phyloP scores from a whole-genome alignment of 73 alveolate genomes.

The Breviolum minutum region DNA sequence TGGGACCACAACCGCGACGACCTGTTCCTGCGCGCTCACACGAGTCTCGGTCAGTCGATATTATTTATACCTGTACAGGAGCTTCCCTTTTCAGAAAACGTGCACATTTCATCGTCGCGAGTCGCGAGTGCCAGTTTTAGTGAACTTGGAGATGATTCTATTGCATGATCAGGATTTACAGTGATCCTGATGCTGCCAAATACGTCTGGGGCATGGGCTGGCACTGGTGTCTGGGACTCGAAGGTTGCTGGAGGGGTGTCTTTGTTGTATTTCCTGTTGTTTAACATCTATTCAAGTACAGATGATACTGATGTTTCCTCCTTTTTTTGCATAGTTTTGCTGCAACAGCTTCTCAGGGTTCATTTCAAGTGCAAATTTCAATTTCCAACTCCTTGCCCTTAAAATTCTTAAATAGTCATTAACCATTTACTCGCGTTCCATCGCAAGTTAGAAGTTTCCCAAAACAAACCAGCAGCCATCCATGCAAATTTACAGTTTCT shows the following conservation, averaged over 20 bases:
- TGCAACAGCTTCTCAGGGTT: background rate
- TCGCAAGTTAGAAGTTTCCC: background rate
- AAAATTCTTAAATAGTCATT: background rate
- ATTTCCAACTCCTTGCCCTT: background rate
- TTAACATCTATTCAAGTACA: too few relatives aligned
- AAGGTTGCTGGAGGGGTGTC: background rate
- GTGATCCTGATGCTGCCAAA: constrained; percentile 74
- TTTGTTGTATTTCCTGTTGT: background rate
- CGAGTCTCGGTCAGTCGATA: background rate
- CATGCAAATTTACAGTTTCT: background rate
- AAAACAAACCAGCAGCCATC: background rate
- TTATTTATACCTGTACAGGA: too few relatives aligned
- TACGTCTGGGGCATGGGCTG: constrained; percentile 93
- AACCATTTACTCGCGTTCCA: background rate
- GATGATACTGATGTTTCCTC: background rate
- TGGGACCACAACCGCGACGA: constrained; percentile 95
- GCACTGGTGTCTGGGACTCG: constrained; percentile 59
- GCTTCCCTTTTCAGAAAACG: too few relatives aligned
- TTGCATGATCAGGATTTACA: constrained; percentile 1
- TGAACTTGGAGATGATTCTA: too few relatives aligned
- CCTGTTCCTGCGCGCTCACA: constrained; percentile 71
- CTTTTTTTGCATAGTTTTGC: background rate
- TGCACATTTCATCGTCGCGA: too few relatives aligned
- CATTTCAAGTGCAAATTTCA: background rate
- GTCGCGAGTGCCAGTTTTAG: too few relatives aligned